Evolutionary conservation across 2,329 filamentous ascomycete species (phyloP).

Genomic region (Diaporthe humulicola): DNA sequence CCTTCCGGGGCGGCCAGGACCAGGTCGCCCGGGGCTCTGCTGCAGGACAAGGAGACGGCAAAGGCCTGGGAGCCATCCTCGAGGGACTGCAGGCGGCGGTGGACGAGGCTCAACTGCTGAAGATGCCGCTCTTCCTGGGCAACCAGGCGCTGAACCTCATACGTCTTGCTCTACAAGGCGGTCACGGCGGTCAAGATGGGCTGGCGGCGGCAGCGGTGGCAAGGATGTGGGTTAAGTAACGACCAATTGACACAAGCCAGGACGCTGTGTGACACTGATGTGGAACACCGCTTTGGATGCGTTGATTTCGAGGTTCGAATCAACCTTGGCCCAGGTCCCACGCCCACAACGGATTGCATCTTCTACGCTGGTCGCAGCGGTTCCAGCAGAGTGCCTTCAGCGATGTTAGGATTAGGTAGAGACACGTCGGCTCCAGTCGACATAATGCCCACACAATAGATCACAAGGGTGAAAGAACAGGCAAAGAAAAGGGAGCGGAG

Average conservation of each 20-base stretch:
- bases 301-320: neutral
- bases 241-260: neutral
- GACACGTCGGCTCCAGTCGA: neutral
- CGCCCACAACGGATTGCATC: neutral
- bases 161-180: constrained; percentile 19
- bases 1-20: constrained; percentile 48
- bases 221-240: constrained; percentile 33
- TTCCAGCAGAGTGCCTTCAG: neutral
- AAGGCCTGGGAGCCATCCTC: constrained; percentile 48
- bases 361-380: neutral
- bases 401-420: neutral
- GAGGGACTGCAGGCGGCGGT: constrained; percentile 53
- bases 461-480: no score
- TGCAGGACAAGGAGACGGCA: constrained; percentile 5
- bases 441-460: neutral
- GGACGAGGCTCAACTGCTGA: constrained; percentile 58
- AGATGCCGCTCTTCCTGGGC: constrained; percentile 56
- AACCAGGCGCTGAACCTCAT: constrained; percentile 55
- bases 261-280: neutral
- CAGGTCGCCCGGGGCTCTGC: constrained; percentile 43
- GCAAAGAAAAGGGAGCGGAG: no score
- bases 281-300: neutral
- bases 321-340: neutral
- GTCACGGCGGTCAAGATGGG: neutral
- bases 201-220: constrained; percentile 31